These are phyloP conservation scores for Camelina laxa DNA, from an alignment of 345 rosid species.

Conservation along the genomic window DNA sequence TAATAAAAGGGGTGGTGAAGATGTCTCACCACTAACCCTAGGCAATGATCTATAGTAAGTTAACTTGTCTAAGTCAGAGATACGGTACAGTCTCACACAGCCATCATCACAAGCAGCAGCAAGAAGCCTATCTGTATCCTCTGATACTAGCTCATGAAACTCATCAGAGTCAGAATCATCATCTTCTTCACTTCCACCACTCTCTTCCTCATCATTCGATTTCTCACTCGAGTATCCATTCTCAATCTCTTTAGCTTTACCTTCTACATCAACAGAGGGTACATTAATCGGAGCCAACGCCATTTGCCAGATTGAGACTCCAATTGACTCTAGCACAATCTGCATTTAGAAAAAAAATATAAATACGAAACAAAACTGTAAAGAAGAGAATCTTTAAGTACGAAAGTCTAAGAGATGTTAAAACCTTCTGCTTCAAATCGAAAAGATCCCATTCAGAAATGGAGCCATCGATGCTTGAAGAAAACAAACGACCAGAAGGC, in stretches of 20 bases:
- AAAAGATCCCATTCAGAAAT: conserved; percentile 90
- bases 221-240: conserved; percentile 57
- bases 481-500: conserved; percentile 77
- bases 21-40: conserved; percentile 92
- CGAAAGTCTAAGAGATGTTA: neutral
- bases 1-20: conserved; percentile 26
- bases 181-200: conserved; percentile 65
- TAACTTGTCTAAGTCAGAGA: conserved; percentile 62
- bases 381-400: neutral
- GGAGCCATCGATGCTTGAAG: conserved; percentile 85
- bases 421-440: conserved; percentile 78
- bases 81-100: conserved; percentile 63
- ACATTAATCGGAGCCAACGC: conserved; percentile 59
- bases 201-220: conserved; percentile 43
- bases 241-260: conserved; percentile 42
- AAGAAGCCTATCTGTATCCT: conserved; percentile 49
- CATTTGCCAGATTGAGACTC: conserved; percentile 92
- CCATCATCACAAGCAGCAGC: conserved; percentile 95
- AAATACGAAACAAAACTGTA: neutral
- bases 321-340: conserved; percentile 78
- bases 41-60: conserved; percentile 75
- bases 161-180: conserved; percentile 62
- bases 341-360: conserved; percentile 38
- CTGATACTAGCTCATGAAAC: conserved; percentile 39
- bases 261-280: conserved; percentile 36